Evolutionary conservation across 2,329 filamentous ascomycete genomes (phyloP), one percentile per base, ranked within the genome.

Genomic region (Aspergillus sojae): DNA sequence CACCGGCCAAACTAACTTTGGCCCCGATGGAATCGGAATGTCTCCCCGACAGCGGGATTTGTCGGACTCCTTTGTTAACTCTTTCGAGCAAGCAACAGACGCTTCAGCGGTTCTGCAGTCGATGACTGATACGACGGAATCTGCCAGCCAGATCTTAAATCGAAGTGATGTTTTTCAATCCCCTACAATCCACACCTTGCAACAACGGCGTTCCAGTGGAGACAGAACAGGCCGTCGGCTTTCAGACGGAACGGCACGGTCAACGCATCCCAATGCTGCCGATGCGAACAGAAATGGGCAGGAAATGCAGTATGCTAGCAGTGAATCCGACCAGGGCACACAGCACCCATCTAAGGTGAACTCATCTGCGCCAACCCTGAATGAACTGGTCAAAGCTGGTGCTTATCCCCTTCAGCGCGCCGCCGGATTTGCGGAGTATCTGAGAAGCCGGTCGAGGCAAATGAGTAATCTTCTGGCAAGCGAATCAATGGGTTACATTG

Each of bases 401-500:
- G 82, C 89, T 1, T 95, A 93, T 74, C 93, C 93, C 1, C 80
- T 97, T 4, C 92, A 96, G 77, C 88, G 92, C 64, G 94, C 93
- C 0, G 91, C 91, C 11, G 89, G 90, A 1, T 86, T 97, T 74
- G 93, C 93, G 10, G 92, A 89, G 54, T 97, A 93, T 74, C 82
- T 97, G 58, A 92, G 91, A 72, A 90, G 85, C 61, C 88, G 91
- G 26, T 90, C 93, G 26, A 91, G 91, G 69, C 88, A 88, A 39
- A 92, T 98, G 88, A 92, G 92, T 64, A 92, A 84, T 32, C 80
- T 96, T 10, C 80, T 98, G 53, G 92, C 94, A 7, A 92, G 90
- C 0, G 94, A 97, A 76, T 96, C 94, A 0, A 96, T 97, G 89
- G 93, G 93, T 1, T 98, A 98, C 74, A 90, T 97, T 36, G 94